phyloP scores from a whole-genome alignment of 2,329 filamentous ascomycete species.

The Sporothrix phasma region DNA sequence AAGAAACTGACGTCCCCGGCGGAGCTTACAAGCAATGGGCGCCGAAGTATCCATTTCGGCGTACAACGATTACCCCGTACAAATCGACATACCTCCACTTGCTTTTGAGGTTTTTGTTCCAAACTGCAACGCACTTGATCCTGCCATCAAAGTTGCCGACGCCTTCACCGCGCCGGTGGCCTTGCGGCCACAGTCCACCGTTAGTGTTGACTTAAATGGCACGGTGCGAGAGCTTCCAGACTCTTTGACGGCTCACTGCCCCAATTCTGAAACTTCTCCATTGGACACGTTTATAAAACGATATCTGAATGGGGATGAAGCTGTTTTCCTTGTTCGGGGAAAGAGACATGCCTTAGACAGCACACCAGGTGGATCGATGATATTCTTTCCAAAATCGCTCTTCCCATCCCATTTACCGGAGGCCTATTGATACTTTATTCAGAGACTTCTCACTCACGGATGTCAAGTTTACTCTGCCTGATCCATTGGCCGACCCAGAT shows the following conservation, averaged over 20 bases:
- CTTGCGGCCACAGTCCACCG: constrained; percentile 56
- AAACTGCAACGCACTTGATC: constrained; percentile 62
- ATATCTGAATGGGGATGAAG: constrained; percentile 71
- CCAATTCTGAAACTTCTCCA: constrained; percentile 67
- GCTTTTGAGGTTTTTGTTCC: constrained; percentile 78
- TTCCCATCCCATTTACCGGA: constrained; percentile 80
- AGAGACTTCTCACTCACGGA: constrained; percentile 79
- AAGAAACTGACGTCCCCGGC: constrained; percentile 50
- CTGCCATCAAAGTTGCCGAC: constrained; percentile 68
- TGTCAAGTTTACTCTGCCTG: constrained; percentile 76
- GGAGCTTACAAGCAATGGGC: constrained; percentile 55
- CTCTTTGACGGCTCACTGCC: constrained; percentile 62
- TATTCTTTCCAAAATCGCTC: constrained; percentile 68
- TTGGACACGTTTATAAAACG: constrained; percentile 70
- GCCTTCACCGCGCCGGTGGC: constrained; percentile 58
- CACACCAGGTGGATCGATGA: constrained; percentile 77
- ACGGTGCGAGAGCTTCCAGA: constrained; percentile 65
- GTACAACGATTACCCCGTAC: constrained; percentile 68
- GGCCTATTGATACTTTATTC: constrained; percentile 71
- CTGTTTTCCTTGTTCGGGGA: constrained; percentile 74
- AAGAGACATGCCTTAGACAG: constrained; percentile 54
- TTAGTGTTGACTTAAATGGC: constrained; percentile 61
- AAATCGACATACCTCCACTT: constrained; percentile 66
- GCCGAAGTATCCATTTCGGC: constrained; percentile 67
- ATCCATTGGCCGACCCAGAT: constrained; percentile 65